Evolutionary conservation across 2,329 filamentous ascomycete genomes (phyloP).

Genomic region (Colletotrichum eremochloae): DNA sequence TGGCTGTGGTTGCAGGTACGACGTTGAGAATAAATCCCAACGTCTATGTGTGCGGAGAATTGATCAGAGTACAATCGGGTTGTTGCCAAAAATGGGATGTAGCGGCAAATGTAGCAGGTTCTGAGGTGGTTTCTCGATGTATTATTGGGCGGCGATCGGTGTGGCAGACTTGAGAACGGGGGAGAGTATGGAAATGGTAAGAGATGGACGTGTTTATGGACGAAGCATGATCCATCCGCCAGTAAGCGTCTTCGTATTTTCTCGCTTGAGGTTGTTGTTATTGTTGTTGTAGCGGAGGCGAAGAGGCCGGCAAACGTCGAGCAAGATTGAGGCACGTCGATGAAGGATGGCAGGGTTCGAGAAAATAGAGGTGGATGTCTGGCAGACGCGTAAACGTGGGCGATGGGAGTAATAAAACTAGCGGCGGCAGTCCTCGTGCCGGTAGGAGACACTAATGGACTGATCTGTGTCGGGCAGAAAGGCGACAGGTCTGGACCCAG

Average conservation of each 20-base stretch:
- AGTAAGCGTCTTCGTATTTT: slow-evolving; percentile 28
- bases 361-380: not conserved
- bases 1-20: slow-evolving; percentile 41
- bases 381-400: slow-evolving; percentile 11
- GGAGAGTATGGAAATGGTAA: slow-evolving; percentile 43
- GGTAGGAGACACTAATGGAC: slow-evolving; percentile 1
- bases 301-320: not conserved
- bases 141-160: slow-evolving; percentile 34
- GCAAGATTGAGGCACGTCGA: not conserved
- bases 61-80: not conserved
- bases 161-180: slow-evolving; percentile 47
- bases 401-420: slow-evolving; percentile 11
- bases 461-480: slow-evolving; percentile 16
- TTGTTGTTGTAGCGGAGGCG: slow-evolving; percentile 5
- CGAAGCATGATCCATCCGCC: slow-evolving; percentile 40
- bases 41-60: slow-evolving; percentile 41
- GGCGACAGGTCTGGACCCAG: not conserved
- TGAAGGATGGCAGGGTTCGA: not conserved
- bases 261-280: not conserved
- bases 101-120: slow-evolving; percentile 24
- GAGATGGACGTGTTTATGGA: slow-evolving; percentile 37
- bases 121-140: slow-evolving; percentile 25
- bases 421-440: slow-evolving; percentile 11
- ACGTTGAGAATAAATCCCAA: slow-evolving; percentile 50
- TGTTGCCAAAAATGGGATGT: slow-evolving; percentile 3